These are phyloP conservation scores for Erythrophleum fordii DNA, from an alignment of 306 rosid species.

Conservation along the genomic window DNA sequence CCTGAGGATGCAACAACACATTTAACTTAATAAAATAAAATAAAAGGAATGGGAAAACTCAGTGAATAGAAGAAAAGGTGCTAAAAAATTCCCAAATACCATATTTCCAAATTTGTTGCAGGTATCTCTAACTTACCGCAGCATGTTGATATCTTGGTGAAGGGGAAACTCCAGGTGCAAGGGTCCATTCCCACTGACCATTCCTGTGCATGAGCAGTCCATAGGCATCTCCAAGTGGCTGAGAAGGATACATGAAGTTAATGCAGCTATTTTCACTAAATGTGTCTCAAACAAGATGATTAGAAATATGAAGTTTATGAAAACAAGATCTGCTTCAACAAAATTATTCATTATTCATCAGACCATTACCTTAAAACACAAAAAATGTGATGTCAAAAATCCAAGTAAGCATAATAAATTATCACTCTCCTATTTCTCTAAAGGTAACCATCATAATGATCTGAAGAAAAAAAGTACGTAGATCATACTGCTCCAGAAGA, in stretches of 20 bases:
- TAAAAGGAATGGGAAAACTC: conserved; percentile 10
- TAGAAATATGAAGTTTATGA: conserved; percentile 11
- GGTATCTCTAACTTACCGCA: conserved; percentile 73
- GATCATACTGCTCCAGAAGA: conserved; percentile 84
- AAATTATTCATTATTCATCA: conserved; percentile 19
- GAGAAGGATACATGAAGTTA: conserved; percentile 39
- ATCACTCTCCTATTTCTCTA: conserved; percentile 10
- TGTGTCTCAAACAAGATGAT: conserved; percentile 26
- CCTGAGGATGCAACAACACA: conserved; percentile 58
- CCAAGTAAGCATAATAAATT: conserved; percentile 17
- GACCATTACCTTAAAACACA: conserved; percentile 7
- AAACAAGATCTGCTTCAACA: conserved; percentile 18
- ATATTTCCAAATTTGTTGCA: conserved; percentile 24
- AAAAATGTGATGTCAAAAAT: conserved; percentile 16
- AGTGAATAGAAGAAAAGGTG: neutral
- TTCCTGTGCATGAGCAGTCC: conserved; percentile 98
- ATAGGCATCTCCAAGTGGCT: conserved; percentile 96
- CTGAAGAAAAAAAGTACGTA: conserved; percentile 30
- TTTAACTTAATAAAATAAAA: conserved; percentile 21
- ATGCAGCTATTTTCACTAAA: conserved; percentile 9
- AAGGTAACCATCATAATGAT: conserved; percentile 29
- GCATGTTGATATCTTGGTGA: conserved; percentile 98
- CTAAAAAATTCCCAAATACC: neutral
- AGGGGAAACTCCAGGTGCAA: conserved; percentile 99
- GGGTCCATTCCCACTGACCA: conserved; percentile 99